Percentiles rank a stretch among this genome's conserved stretches.
These are phyloP conservation scores for Trametes versicolor DNA, from an alignment of 1,284 basidiomycete genomes.

Conservation along the genomic window DNA sequence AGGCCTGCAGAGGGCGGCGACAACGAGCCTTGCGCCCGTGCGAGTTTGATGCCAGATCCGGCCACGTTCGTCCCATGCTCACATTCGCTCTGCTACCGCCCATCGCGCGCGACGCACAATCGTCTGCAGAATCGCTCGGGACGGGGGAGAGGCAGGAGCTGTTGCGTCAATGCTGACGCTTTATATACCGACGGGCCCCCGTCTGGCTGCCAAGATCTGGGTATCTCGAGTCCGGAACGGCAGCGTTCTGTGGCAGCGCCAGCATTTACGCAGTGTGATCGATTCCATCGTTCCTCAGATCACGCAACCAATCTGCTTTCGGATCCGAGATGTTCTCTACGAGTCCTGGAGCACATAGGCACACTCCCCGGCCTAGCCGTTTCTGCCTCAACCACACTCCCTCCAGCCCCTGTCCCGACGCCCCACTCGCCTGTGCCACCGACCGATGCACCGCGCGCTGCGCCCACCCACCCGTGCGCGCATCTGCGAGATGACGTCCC, in stretches of 20 bases:
- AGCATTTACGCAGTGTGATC: slow-evolving; percentile 44
- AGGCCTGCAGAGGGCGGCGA: slow-evolving; percentile 8
- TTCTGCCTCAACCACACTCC: neutral
- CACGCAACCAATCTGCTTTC: slow-evolving; percentile 40
- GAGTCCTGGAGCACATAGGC: slow-evolving; percentile 12
- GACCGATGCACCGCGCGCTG: neutral
- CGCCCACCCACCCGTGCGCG: neutral
- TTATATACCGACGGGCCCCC: slow-evolving; percentile 25
- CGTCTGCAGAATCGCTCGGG: neutral
- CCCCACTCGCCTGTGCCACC: slow-evolving; percentile 2
- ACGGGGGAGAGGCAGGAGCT: slow-evolving; percentile 5
- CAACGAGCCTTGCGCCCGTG: slow-evolving; percentile 25
- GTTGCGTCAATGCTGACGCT: slow-evolving; percentile 6
- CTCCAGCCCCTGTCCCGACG: slow-evolving; percentile 4
- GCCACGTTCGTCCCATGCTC: slow-evolving; percentile 16
- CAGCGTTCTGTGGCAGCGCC: slow-evolving; percentile 42
- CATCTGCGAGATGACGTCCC: slow-evolving; percentile 3
- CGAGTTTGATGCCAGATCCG: slow-evolving; percentile 33
- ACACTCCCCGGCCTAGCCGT: slow-evolving; percentile 4
- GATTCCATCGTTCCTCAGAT: slow-evolving; percentile 43
- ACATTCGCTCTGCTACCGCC: neutral
- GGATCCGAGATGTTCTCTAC: slow-evolving; percentile 37
- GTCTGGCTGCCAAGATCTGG: slow-evolving; percentile 31
- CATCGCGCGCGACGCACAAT: neutral
- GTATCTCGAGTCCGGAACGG: slow-evolving; percentile 37